Base-by-base conservation (phyloP, 2,329 filamentous ascomycete genomes). In the Thielaviopsis musarum region DNA sequence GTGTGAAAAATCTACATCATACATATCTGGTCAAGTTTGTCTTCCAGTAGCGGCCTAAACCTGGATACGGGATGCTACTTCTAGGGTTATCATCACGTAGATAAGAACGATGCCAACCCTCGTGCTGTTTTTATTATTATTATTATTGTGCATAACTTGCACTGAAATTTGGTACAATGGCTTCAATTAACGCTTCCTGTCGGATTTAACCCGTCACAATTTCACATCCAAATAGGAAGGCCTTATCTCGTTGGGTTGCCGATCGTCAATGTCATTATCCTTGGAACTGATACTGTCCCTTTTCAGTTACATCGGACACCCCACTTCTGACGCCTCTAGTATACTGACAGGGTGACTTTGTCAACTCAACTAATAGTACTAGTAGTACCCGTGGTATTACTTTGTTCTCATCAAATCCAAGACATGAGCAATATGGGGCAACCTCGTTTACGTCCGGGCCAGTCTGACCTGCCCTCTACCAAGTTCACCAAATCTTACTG, bases 401-500 rank as follows among this genome's bases (percentile, higher is more conserved):
- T 10, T 34, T 19, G n/a, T 24, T 53, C 21, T 28, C 19, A 7
- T 34, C 13, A 54, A 2, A 12, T 28, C 17, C 24, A 54, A n/a
- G 26, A 30, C 22, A 54, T 12, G 24, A 54, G 5, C 21, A 30
- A 9, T 19, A 54, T 54, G 52, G 52, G 21, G 12, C 24, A 34
- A 19, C 15, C 24, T 48, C 22, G 13, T 13, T 52, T 59, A 9
- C 38, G 34, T 24, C 41, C 45, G 21, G 59, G 56, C 57, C 74
- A 77, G 64, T 71, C 79, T 0, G 77, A 75, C 55, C 74, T 88
- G 21, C 86, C 86, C 2, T 80, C 79, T 2, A 70, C 74, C 2
- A 73, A 78, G 48, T 80, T 83, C 49, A 84, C 82, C 3, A 67
- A 70, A 26, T 87, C 87, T 0, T 90, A 86, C 73, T 91, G 87